A percentile compares a stretch with the other conserved stretches of the same genome.
Conservation (phyloP, 2,329 filamentous ascomycete genomes). For the Trichophyton equinum region DNA sequence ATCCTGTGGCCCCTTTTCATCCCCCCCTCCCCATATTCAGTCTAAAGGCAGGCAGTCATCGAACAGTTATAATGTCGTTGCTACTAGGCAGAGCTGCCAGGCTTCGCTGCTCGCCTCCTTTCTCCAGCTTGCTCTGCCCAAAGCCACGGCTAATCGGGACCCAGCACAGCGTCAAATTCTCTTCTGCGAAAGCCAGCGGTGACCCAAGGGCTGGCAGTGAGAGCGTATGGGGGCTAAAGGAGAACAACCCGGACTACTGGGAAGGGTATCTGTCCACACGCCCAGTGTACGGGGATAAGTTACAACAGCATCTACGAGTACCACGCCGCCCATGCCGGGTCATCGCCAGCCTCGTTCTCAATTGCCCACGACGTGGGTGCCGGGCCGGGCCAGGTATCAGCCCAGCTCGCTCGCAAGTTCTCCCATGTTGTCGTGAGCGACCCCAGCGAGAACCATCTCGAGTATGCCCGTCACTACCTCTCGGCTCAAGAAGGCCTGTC, state of each 20-base stretch:
- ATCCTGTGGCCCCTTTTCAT: no score
- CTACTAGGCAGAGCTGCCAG: neutral
- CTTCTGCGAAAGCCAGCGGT: neutral
- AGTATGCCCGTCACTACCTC: neutral
- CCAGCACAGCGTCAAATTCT: neutral
- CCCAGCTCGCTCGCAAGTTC: neutral
- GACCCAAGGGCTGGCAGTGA: neutral
- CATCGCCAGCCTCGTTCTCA: neutral
- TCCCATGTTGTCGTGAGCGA: slow-evolving; percentile 6
- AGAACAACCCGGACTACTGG: slow-evolving; percentile 2
- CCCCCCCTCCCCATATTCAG: no score
- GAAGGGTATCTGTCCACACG: slow-evolving; percentile 1
- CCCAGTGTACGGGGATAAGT: slow-evolving; percentile 1
- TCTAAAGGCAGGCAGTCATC: no score
- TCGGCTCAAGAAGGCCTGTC: neutral
- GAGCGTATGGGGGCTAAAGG: neutral
- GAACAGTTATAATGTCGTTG: neutral
- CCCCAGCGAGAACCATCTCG: neutral
- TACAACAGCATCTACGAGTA: slow-evolving; percentile 4
- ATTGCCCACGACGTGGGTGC: slow-evolving; percentile 6
- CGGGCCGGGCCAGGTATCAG: slow-evolving; percentile 5
- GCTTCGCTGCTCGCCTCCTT: neutral
- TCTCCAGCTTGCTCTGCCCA: neutral
- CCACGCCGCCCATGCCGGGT: neutral
- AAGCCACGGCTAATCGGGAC: neutral